Percentiles rank a stretch among this genome's conserved stretches.
Evolutionary conservation across 2,329 filamentous ascomycete genomes (phyloP).

Genomic region (Colletotrichum coccodes): DNA sequence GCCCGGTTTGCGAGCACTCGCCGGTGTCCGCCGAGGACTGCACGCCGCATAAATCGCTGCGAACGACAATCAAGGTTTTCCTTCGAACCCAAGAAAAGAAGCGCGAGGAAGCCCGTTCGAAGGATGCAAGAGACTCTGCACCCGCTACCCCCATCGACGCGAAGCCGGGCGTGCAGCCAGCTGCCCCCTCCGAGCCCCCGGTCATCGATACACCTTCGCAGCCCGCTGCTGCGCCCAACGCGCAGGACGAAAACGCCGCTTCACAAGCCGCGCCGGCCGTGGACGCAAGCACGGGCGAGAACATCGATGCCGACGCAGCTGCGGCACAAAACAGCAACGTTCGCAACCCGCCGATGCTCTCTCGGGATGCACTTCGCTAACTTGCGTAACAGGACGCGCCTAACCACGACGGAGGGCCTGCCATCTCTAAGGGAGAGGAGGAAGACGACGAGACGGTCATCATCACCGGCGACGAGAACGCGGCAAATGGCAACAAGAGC

Average conservation of each 20-base stretch:
- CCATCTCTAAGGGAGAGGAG: conserved; percentile 26
- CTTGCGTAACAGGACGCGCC: conserved; percentile 14
- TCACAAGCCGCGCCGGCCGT: neutral
- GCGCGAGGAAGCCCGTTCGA: conserved; percentile 71
- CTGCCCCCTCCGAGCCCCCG: conserved; percentile 36
- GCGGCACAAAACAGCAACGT: conserved; percentile 12
- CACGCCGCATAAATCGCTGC: conserved; percentile 88
- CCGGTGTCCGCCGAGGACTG: conserved; percentile 89
- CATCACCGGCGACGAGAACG: conserved; percentile 27
- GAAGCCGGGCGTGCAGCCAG: conserved; percentile 43
- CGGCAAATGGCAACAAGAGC: conserved; percentile 9
- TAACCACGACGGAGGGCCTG: neutral
- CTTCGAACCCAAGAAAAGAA: conserved; percentile 93
- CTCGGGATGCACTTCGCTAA: neutral
- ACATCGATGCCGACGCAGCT: neutral
- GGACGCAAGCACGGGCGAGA: neutral
- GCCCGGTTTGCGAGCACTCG: conserved; percentile 92
- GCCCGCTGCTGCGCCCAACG: neutral
- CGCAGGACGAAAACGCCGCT: neutral
- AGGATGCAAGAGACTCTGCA: conserved; percentile 54
- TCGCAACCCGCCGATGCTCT: neutral
- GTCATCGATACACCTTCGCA: conserved; percentile 30
- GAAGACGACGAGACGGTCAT: conserved; percentile 30
- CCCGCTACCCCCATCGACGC: conserved; percentile 55
- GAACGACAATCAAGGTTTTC: conserved; percentile 92